Percentiles rank a stretch among this genome's conserved stretches.
phyloP scores from a whole-genome alignment of 768 basidiomycete species.

The Holtermannia corniformis region DNA sequence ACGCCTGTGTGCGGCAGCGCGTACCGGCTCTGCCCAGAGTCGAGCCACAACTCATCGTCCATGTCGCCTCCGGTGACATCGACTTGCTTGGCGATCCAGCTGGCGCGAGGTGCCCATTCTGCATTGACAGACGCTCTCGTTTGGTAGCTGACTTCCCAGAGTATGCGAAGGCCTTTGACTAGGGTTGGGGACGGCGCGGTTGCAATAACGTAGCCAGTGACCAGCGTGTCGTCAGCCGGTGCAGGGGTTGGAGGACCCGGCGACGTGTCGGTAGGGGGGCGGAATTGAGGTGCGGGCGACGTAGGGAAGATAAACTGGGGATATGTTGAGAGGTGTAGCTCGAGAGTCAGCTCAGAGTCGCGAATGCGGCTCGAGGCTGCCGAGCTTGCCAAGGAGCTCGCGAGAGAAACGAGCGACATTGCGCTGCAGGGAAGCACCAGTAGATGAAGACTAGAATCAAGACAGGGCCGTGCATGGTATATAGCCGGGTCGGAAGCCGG shows the following conservation, averaged over 20 bases:
- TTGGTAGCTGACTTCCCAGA: neutral
- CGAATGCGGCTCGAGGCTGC: too few species aligned
- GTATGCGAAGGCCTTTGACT: neutral
- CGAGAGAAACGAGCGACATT: too few species aligned
- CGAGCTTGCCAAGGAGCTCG: too few species aligned
- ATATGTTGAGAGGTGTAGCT: neutral
- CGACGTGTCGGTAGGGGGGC: neutral
- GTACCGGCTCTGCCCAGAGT: neutral
- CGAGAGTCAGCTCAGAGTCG: too few species aligned
- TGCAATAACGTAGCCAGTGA: neutral
- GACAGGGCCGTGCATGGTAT: too few species aligned
- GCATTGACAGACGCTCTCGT: neutral
- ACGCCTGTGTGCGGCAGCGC: too few species aligned
- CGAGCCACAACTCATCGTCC: neutral
- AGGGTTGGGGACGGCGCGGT: neutral
- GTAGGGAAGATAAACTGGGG: neutral
- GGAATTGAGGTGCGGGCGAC: neutral
- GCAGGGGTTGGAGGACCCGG: neutral
- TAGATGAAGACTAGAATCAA: too few species aligned
- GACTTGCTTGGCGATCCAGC: neutral
- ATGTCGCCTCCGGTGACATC: neutral
- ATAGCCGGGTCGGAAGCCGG: too few species aligned
- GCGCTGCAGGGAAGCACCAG: too few species aligned
- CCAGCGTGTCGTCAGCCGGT: neutral
- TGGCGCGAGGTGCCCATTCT: neutral